Conservation (phyloP, 768 basidiomycete species). For the Agaricus blazei region DNA sequence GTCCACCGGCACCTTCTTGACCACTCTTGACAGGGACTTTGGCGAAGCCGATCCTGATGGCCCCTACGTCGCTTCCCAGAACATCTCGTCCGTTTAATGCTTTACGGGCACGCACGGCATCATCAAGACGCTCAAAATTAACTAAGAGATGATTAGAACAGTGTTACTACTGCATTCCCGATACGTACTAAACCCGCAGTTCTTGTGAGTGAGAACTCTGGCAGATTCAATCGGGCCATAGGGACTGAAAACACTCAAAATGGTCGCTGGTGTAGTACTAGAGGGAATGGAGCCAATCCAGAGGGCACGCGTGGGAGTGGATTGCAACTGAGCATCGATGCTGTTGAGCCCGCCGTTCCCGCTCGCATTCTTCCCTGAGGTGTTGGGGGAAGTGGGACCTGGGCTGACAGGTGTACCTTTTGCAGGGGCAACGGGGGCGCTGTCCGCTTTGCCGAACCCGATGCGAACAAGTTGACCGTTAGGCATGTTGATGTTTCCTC, state of each 20-base stretch:
- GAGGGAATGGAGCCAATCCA: slow-evolving; percentile 99
- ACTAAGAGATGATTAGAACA: slow-evolving; percentile 36
- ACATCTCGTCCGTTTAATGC: slow-evolving; percentile 95
- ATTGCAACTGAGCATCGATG: slow-evolving; percentile 84
- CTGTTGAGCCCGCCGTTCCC: slow-evolving; percentile 53
- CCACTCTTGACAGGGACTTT: slow-evolving; percentile 92
- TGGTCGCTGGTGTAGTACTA: slow-evolving; percentile 90
- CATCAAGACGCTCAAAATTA: slow-evolving; percentile 96
- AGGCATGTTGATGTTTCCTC: slow-evolving; percentile 90
- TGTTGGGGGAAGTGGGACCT: slow-evolving; percentile 59
- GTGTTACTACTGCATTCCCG: not conserved
- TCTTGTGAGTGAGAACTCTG: slow-evolving; percentile 93
- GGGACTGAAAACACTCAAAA: slow-evolving; percentile 93
- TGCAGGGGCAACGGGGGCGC: slow-evolving; percentile 86
- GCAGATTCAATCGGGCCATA: slow-evolving; percentile 98
- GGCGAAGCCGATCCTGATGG: slow-evolving; percentile 95
- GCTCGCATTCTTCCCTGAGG: slow-evolving; percentile 39
- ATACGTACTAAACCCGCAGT: slow-evolving; percentile 82
- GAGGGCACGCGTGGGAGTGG: slow-evolving; percentile 88
- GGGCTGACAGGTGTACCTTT: slow-evolving; percentile 67
- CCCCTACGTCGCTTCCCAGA: slow-evolving; percentile 92
- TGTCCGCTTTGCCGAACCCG: slow-evolving; percentile 97
- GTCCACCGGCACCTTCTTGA: slow-evolving; percentile 51
- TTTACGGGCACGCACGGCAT: slow-evolving; percentile 93
- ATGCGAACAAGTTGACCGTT: slow-evolving; percentile 96